phyloP scores from a whole-genome alignment of 2,329 filamentous ascomycete species.

The Hortaea werneckii region DNA sequence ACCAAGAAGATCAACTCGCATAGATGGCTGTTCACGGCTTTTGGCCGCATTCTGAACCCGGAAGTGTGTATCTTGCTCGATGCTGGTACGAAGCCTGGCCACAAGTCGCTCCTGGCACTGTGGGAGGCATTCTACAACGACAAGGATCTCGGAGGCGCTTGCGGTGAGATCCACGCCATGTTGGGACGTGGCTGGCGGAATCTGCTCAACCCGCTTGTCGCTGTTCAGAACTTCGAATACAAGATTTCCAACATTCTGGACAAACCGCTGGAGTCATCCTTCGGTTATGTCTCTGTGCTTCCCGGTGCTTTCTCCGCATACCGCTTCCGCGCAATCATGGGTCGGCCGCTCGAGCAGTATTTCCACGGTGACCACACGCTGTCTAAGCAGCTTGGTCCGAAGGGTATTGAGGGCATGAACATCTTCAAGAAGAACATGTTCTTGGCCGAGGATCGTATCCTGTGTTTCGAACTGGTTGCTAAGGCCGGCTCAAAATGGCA shows the following conservation, averaged over 20 bases:
- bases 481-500: constrained; percentile 99
- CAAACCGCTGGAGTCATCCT: constrained; percentile 92
- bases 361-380: constrained; percentile 99
- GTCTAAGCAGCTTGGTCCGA: constrained; percentile 89
- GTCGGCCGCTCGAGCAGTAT: constrained; percentile 91
- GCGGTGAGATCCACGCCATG: constrained; percentile 98
- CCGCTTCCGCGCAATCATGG: constrained; percentile 96
- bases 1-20: constrained; percentile 99
- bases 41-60: constrained; percentile 91
- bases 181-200: constrained; percentile 84
- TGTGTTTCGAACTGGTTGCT: constrained; percentile 97
- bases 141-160: constrained; percentile 95
- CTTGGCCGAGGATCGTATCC: constrained; percentile 99
- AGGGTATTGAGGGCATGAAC: constrained; percentile 99
- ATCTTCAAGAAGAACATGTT: constrained; percentile 99
- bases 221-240: constrained; percentile 98
- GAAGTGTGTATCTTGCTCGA: constrained; percentile 95
- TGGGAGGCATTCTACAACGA: constrained; percentile 99
- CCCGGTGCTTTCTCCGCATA: constrained; percentile 98
- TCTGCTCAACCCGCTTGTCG: constrained; percentile 90
- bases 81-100: constrained; percentile 91
- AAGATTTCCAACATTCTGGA: constrained; percentile 99
- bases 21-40: constrained; percentile 96
- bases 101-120: constrained; percentile 78
- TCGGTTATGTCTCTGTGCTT: constrained; percentile 95